Percentiles rank a stretch among this genome's conserved stretches.
These are phyloP conservation scores for Gliomastix tumulicola DNA, from an alignment of 2,329 filamentous ascomycete species.

Conservation along the genomic window DNA sequence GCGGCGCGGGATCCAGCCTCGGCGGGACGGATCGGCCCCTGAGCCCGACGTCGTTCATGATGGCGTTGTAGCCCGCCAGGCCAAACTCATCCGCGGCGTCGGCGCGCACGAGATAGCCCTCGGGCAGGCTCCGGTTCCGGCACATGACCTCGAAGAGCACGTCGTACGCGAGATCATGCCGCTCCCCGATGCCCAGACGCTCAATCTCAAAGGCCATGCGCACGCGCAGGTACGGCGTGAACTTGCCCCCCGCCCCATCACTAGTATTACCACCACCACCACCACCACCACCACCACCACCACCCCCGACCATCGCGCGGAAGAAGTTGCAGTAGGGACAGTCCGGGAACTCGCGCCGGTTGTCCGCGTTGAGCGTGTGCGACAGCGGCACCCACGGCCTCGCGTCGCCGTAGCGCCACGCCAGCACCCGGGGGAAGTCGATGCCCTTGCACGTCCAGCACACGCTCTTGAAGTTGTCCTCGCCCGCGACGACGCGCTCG, in stretches of 20 bases:
- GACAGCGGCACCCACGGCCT: conserved; percentile 27
- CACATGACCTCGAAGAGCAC: conserved; percentile 28
- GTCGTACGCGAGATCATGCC: conserved; percentile 24
- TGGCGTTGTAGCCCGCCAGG: neutral
- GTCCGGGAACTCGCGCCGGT: conserved; percentile 1
- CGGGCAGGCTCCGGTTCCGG: conserved; percentile 24
- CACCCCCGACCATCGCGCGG: conserved; percentile 21
- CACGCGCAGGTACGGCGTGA: conserved; percentile 28
- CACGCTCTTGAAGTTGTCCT: conserved; percentile 3
- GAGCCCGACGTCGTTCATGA: conserved; percentile 10
- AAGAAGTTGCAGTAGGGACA: conserved; percentile 32
- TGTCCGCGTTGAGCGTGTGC: conserved; percentile 11
- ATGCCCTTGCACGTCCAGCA: conserved; percentile 24
- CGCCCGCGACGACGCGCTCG: conserved; percentile 1
- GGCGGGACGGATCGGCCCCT: conserved; percentile 22
- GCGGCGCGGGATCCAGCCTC: conserved; percentile 18
- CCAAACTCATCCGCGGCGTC: conserved; percentile 14
- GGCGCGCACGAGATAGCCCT: conserved; percentile 25
- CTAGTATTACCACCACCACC: too few relatives aligned
- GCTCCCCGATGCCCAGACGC: conserved; percentile 25
- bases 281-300: neutral
- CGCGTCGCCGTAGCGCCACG: conserved; percentile 25
- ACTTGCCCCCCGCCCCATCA: conserved; percentile 22
- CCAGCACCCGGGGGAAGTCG: conserved; percentile 25
- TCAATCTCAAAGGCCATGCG: conserved; percentile 29